Conservation (phyloP, 2,329 filamentous ascomycete species). For the Magnaporthiopsis rhizophila region DNA sequence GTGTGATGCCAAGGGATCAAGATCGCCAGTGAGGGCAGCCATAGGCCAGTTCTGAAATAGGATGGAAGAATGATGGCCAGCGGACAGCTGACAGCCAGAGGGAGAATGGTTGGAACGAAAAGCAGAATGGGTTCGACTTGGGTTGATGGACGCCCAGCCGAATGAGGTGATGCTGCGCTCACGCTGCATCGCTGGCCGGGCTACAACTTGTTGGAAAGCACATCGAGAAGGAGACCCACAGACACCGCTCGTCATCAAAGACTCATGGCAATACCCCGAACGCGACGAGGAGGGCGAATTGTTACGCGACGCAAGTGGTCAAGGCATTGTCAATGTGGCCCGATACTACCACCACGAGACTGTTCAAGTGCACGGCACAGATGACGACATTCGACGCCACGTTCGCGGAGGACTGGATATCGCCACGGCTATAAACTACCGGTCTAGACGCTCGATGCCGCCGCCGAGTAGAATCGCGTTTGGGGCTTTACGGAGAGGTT, state of each 20-base stretch:
- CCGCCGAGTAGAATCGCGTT: constrained; percentile 10
- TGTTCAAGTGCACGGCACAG: constrained; percentile 4
- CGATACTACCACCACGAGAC: constrained; percentile 10
- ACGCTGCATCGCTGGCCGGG: constrained; percentile 28
- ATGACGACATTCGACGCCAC: constrained; percentile 21
- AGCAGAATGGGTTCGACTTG: too few relatives aligned
- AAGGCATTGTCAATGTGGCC: constrained; percentile 8
- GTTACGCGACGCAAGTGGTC: neutral
- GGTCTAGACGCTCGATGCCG: constrained; percentile 12
- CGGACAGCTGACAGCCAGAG: too few relatives aligned
- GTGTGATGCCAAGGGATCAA: too few relatives aligned
- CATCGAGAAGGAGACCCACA: constrained; percentile 25
- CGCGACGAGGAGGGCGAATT: neutral
- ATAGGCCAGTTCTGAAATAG: too few relatives aligned
- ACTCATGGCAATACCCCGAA: constrained; percentile 1
- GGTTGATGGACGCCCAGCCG: too few relatives aligned
- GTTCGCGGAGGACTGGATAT: constrained; percentile 25
- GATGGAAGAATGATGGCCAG: too few relatives aligned
- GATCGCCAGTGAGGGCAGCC: too few relatives aligned
- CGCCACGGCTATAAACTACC: constrained; percentile 25
- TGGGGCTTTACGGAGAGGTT: constrained; percentile 13
- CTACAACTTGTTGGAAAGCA: constrained; percentile 36
- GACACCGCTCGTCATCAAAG: constrained; percentile 33
- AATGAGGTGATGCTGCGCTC: constrained; percentile 22
- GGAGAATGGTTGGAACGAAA: too few relatives aligned